Evolutionary conservation across 2,329 filamentous ascomycete genomes (phyloP), one percentile per base, ranked within the genome.

Genomic region (Fusarium sp.): DNA sequence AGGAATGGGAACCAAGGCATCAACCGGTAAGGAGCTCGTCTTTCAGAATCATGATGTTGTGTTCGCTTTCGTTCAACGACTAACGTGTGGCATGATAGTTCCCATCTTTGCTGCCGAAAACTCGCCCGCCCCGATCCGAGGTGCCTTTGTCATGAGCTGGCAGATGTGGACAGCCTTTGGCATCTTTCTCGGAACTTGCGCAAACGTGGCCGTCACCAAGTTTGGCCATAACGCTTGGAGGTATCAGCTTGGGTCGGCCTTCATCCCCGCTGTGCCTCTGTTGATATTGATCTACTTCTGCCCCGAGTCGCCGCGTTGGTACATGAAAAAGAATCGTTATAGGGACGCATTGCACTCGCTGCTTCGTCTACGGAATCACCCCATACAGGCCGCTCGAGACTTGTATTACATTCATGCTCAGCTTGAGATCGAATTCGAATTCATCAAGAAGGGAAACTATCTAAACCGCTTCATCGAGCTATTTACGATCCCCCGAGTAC

Each of bases 141-240:
- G 93, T 72, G 93, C 92, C 9, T 85, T 96, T 20, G 93, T 95
- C 72, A 96, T 96, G 93, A 91, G 91, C 71, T 96, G 93, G 93
- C 84, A 95, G 82, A 84, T 93, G 81, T 93, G 90, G 89, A 91
- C 87, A 4, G 87, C 88, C 2, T 89, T 91, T 77, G 89, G 89
- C 54, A 91, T 91, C 72, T 87, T 90, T 74, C 82, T 90, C 18
- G 91, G 91, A 34, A 92, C 88, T 61, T 88, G 86, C 60, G 88
- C 88, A 69, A 91, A 92, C 86, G 80, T 90, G 85, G 81, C 89
- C 79, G 79, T 81, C 24, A 79, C 76, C 27, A 79, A 75, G 24
- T 74, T 84, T 14, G 79, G 78, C 20, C 47, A 64, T 3, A 76
- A 83, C 20, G 85, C 89, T 8, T 93, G 91, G 91, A 84, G 91